These are phyloP conservation scores for Ophiostoma fasciatum DNA, from an alignment of 2,329 filamentous ascomycete species.

Conservation along the genomic window DNA sequence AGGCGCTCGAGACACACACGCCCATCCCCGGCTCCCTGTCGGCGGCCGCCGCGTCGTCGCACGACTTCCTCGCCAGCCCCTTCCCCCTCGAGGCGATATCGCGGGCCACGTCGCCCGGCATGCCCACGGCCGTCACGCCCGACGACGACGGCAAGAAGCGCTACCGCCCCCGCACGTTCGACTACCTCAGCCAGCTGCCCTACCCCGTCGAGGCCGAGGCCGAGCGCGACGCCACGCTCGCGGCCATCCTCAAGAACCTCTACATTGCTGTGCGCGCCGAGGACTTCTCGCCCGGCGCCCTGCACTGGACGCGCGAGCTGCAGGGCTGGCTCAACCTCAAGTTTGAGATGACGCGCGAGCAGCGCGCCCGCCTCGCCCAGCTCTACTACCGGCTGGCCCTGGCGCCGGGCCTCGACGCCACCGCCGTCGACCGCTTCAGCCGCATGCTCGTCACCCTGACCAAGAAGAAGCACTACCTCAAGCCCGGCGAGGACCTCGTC, in stretches of 20 bases:
- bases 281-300: constrained; percentile 82
- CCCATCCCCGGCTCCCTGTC: constrained; percentile 20
- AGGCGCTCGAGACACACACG: constrained; percentile 14
- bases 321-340: constrained; percentile 92
- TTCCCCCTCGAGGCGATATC: constrained; percentile 55
- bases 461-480: constrained; percentile 93
- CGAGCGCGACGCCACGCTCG: constrained; percentile 63
- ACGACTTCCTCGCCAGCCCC: constrained; percentile 23
- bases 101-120: constrained; percentile 70
- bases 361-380: constrained; percentile 70
- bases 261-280: constrained; percentile 85
- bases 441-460: constrained; percentile 94
- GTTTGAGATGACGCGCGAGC: constrained; percentile 82
- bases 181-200: constrained; percentile 80
- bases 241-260: constrained; percentile 82
- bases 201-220: constrained; percentile 72
- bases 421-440: constrained; percentile 75
- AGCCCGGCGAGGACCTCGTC: constrained; percentile 73
- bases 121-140: constrained; percentile 33
- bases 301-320: constrained; percentile 96
- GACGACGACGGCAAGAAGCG: constrained; percentile 43
- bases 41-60: constrained; percentile 21
- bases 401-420: constrained; percentile 73
- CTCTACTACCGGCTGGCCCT: constrained; percentile 90
- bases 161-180: constrained; percentile 79